A percentile compares a stretch with the other conserved stretches of the same genome.
Conservation (phyloP, 176 grass and related monocot species). For the Aegilops umbellulata region DNA sequence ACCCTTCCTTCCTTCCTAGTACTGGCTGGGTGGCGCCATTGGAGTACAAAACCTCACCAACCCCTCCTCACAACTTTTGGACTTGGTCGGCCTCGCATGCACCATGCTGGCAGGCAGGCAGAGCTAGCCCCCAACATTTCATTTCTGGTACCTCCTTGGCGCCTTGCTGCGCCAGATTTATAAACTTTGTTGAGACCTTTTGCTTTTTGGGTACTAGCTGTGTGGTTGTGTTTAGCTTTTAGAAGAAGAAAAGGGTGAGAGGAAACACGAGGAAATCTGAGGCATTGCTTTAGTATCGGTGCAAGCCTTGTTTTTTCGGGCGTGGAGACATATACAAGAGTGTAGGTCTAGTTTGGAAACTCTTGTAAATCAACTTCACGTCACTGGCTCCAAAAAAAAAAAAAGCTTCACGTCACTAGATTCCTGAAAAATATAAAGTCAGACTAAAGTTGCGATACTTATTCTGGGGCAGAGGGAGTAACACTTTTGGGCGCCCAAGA, state of each 20-base stretch:
- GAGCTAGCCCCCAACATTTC: not conserved
- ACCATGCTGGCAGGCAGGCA: slow-evolving; percentile 2
- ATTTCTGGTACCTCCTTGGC: not conserved
- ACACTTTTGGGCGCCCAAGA: not conserved
- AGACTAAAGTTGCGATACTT: too few relatives aligned
- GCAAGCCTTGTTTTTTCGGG: not conserved
- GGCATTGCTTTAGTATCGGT: not conserved
- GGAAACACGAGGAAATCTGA: not conserved
- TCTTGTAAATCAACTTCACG: not conserved
- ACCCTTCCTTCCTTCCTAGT: not conserved
- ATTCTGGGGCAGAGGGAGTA: too few relatives aligned
- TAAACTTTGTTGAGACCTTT: not conserved
- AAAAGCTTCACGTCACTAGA: not conserved
- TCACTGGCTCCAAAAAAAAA: not conserved
- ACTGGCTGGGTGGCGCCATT: slow-evolving; percentile 24
- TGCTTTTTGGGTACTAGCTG: slow-evolving; percentile 14
- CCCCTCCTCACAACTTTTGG: slow-evolving; percentile 33
- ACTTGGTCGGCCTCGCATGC: slow-evolving; percentile 39
- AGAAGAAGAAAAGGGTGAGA: not conserved
- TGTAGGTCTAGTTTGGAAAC: not conserved
- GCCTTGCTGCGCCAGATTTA: not conserved
- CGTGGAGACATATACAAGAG: not conserved
- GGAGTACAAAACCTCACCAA: slow-evolving; percentile 14
- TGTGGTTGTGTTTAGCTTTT: not conserved
- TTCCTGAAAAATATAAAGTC: not conserved